Conservation (phyloP, 371 early-diverging fungal genomes). For the Choanephora cucurbitarum region DNA sequence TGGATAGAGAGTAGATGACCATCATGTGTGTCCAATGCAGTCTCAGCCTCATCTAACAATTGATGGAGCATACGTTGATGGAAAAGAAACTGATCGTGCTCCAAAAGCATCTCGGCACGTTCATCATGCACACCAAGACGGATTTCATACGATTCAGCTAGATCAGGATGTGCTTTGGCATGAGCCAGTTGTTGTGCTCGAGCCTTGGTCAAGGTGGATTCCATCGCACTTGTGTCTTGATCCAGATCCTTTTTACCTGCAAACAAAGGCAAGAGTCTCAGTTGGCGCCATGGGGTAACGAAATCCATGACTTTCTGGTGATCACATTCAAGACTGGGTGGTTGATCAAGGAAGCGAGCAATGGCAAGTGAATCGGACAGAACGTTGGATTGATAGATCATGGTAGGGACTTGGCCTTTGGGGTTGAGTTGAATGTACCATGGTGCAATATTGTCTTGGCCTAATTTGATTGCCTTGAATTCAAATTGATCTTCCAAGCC, state of each 20-base stretch:
- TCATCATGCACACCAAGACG: slow-evolving; percentile 14
- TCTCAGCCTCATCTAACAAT: slow-evolving; percentile 3
- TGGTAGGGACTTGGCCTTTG: slow-evolving; percentile 20
- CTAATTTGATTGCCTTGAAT: slow-evolving; percentile 12
- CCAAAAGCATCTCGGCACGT: slow-evolving; percentile 9
- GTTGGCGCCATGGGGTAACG: slow-evolving; percentile 13
- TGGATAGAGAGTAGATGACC: neutral
- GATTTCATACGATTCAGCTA: slow-evolving; percentile 10
- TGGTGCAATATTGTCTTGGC: slow-evolving; percentile 19
- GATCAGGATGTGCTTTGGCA: slow-evolving; percentile 11
- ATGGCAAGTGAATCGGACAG: slow-evolving; percentile 18
- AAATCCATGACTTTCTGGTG: slow-evolving; percentile 6
- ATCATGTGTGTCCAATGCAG: neutral
- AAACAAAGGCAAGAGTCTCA: slow-evolving; percentile 9
- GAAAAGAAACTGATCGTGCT: slow-evolving; percentile 4
- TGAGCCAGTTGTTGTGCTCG: slow-evolving; percentile 4
- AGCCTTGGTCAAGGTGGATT: neutral
- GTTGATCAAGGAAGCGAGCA: slow-evolving; percentile 15
- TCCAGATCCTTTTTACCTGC: slow-evolving; percentile 11
- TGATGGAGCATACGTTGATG: slow-evolving; percentile 1
- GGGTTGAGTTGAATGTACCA: slow-evolving; percentile 23
- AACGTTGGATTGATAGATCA: slow-evolving; percentile 7
- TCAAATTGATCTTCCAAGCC: slow-evolving; percentile 17
- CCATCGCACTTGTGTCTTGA: slow-evolving; percentile 2
- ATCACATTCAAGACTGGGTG: slow-evolving; percentile 9